Conservation (phyloP, 805 yeast species). For the Candida koratica region DNA sequence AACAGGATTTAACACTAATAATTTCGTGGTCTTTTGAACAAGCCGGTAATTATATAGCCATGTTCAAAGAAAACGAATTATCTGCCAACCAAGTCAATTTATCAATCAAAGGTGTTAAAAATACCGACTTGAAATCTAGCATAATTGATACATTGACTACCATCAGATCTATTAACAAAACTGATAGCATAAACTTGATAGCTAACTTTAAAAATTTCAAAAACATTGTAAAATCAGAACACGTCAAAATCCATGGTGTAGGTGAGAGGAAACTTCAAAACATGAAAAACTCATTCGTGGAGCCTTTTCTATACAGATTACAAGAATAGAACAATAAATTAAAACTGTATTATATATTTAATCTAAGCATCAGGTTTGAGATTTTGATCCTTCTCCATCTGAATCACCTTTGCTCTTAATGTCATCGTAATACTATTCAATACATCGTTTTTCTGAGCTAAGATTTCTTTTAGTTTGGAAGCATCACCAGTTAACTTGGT, state of each 20-base stretch:
- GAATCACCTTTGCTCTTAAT: slow-evolving; percentile 49
- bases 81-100: slow-evolving; percentile 26
- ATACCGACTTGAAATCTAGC: slow-evolving; percentile 43
- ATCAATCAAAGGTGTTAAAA: slow-evolving; percentile 40
- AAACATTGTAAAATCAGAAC: slow-evolving; percentile 35
- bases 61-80: slow-evolving; percentile 35
- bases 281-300: slow-evolving; percentile 38
- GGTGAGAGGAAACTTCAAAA: slow-evolving; percentile 45
- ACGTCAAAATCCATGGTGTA: slow-evolving; percentile 40
- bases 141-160: slow-evolving; percentile 45
- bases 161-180: slow-evolving; percentile 47
- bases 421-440: slow-evolving; percentile 59
- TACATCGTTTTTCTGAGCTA: slow-evolving; percentile 67
- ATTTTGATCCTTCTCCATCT: slow-evolving; percentile 35
- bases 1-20: slow-evolving; percentile 46
- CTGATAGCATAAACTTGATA: slow-evolving; percentile 49
- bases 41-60: slow-evolving; percentile 41
- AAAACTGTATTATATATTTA: not conserved
- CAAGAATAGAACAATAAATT: not conserved
- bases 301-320: slow-evolving; percentile 47
- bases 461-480: slow-evolving; percentile 66
- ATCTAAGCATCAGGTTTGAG: not conserved
- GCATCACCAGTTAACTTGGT: slow-evolving; percentile 69
- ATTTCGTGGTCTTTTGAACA: slow-evolving; percentile 53
- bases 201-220: slow-evolving; percentile 46